phyloP scores from a whole-genome alignment of 2,329 filamentous ascomycete species.

The Neofusicoccum parvum region DNA sequence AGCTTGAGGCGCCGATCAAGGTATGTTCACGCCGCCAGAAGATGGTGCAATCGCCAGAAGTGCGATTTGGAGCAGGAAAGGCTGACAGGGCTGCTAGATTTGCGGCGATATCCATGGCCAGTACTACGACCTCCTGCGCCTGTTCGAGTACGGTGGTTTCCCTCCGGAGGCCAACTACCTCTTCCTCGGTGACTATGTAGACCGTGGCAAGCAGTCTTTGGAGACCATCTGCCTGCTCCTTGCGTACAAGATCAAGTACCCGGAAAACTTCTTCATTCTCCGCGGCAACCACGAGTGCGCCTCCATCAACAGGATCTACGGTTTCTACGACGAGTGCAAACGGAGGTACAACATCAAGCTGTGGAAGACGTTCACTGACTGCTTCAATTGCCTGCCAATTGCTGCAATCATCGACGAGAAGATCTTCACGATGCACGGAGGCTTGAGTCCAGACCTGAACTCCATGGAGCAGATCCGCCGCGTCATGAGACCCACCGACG shows the following conservation, averaged over 20 bases:
- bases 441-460: conserved; percentile 94
- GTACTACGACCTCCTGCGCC: conserved; percentile 95
- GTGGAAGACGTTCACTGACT: conserved; percentile 99
- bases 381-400: conserved; percentile 98
- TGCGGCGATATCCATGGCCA: conserved; percentile 99
- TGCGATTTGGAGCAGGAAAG: neutral
- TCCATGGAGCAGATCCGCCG: conserved; percentile 99
- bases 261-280: conserved; percentile 99
- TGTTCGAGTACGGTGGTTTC: conserved; percentile 98
- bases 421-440: conserved; percentile 99
- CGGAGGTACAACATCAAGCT: conserved; percentile 98
- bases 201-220: conserved; percentile 97
- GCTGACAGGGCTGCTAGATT: conserved; percentile 62
- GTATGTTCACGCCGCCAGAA: conserved; percentile 51
- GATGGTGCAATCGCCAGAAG: conserved; percentile 24
- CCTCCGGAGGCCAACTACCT: conserved; percentile 99
- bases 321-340: conserved; percentile 99
- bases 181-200: conserved; percentile 98
- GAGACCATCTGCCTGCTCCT: conserved; percentile 97
- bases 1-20: conserved; percentile 99
- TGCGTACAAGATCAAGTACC: conserved; percentile 99
- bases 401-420: conserved; percentile 99
- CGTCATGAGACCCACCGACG: conserved; percentile 98
- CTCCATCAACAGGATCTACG: conserved; percentile 98
- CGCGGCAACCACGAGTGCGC: conserved; percentile 99